A percentile compares a stretch with the other conserved stretches of the same genome.
Conservation (phyloP, 116 monocot species). For the Posidonia oceanica region DNA sequence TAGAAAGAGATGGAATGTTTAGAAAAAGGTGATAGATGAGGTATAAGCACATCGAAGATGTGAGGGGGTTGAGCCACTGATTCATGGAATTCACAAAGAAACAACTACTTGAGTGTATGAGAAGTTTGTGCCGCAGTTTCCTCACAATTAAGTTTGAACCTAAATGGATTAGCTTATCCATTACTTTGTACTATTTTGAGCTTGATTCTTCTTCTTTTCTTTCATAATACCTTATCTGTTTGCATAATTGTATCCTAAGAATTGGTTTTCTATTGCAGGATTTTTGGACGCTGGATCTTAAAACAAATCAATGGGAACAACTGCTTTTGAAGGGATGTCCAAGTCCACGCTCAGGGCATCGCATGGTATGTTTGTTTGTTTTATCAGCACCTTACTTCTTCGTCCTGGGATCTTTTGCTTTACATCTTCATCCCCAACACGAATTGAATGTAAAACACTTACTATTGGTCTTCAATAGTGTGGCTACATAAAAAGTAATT, state of each 20-base stretch:
- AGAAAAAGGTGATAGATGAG: no score
- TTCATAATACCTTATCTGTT: neutral
- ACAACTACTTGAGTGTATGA: neutral
- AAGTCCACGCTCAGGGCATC: slow-evolving; percentile 88
- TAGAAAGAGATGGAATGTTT: no score
- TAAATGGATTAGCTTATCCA: no score
- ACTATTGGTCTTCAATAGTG: no score
- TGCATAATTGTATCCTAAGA: neutral
- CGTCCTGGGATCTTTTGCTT: neutral
- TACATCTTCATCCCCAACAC: neutral
- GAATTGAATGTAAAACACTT: no score
- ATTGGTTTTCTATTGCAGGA: slow-evolving; percentile 32
- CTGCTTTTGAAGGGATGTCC: slow-evolving; percentile 79
- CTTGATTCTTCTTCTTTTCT: neutral
- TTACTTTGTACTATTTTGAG: neutral
- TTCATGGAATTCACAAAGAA: neutral
- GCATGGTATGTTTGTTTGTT: slow-evolving; percentile 50
- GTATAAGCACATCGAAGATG: no score
- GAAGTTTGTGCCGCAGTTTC: no score
- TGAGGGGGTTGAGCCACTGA: neutral
- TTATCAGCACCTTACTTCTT: neutral
- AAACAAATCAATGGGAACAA: slow-evolving; percentile 97
- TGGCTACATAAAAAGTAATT: no score
- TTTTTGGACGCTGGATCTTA: slow-evolving; percentile 91
- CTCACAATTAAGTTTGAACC: no score